Percentiles rank a stretch among this genome's conserved stretches.
phyloP scores from a whole-genome alignment of 495 filamentous ascomycete species.

The Hypoxylon trugodes region DNA sequence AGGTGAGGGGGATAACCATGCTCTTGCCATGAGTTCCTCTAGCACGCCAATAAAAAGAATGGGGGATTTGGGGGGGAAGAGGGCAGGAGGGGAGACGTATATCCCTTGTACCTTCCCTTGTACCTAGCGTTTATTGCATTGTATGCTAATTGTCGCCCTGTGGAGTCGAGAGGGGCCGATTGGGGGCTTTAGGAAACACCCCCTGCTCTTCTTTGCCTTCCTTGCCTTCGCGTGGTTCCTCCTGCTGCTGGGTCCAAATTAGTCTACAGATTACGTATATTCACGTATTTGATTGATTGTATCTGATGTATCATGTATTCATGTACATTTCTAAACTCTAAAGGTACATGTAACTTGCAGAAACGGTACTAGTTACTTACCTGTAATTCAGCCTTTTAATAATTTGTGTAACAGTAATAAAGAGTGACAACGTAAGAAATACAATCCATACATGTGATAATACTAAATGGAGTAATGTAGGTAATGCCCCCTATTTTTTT shows the following conservation, averaged over 20 bases:
- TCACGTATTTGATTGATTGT: not conserved
- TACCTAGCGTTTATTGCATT: too few relatives aligned
- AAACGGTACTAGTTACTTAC: too few relatives aligned
- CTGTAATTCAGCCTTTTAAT: not conserved
- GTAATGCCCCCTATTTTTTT: too few relatives aligned
- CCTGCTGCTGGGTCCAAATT: constrained; percentile 24
- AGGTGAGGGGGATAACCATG: constrained; percentile 38
- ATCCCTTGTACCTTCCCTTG: too few relatives aligned
- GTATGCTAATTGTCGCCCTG: too few relatives aligned
- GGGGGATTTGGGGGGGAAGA: constrained; percentile 29
- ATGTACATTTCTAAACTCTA: not conserved
- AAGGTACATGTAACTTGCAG: too few relatives aligned
- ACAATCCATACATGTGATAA: too few relatives aligned
- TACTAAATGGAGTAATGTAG: too few relatives aligned
- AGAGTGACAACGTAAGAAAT: too few relatives aligned
- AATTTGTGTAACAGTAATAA: constrained; percentile 17
- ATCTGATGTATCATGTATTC: too few relatives aligned
- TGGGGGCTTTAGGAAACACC: constrained; percentile 6
- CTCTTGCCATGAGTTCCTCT: constrained; percentile 23
- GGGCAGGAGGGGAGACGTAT: too few relatives aligned
- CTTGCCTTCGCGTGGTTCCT: constrained; percentile 36
- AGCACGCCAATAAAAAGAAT: constrained; percentile 28
- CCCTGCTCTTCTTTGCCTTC: constrained; percentile 4
- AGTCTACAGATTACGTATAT: constrained; percentile 31
- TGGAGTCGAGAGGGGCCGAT: constrained; percentile 28